These are phyloP conservation scores for Coriaria nepalensis DNA, from an alignment of 306 rosid genomes.

Conservation along the genomic window DNA sequence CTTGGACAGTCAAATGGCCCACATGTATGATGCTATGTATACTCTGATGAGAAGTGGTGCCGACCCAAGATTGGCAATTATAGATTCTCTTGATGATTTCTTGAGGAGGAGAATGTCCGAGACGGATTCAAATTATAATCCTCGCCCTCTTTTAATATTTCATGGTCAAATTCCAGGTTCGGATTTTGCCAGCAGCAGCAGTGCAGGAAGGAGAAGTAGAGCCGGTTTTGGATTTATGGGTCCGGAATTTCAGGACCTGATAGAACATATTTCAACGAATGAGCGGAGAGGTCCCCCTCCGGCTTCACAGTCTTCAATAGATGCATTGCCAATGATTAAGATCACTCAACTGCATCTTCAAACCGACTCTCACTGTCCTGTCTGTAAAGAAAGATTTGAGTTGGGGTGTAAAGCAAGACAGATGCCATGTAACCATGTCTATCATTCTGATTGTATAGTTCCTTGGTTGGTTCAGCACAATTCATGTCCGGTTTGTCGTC, in stretches of 20 bases:
- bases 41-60: constrained; percentile 36
- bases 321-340: constrained; percentile 61
- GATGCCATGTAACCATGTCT: constrained; percentile 80
- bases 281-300: constrained; percentile 58
- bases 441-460: constrained; percentile 69
- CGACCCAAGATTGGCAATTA: constrained; percentile 31
- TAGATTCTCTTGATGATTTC: constrained; percentile 29
- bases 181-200: constrained; percentile 21
- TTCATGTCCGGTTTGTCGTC: constrained; percentile 78
- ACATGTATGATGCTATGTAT: constrained; percentile 31
- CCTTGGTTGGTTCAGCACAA: constrained; percentile 76
- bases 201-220: constrained; percentile 33
- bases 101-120: constrained; percentile 51
- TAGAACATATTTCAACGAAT: constrained; percentile 47
- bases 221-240: constrained; percentile 37
- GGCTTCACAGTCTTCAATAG: constrained; percentile 49
- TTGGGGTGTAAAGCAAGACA: constrained; percentile 54
- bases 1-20: constrained; percentile 27
- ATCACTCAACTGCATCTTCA: constrained; percentile 47
- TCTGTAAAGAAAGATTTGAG: constrained; percentile 60
- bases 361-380: constrained; percentile 59
- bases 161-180: constrained; percentile 46
- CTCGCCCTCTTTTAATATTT: constrained; percentile 33
- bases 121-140: constrained; percentile 34
- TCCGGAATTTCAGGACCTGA: constrained; percentile 43